Evolutionary conservation across 441 rosid genomes (phyloP).

Genomic region (Erodium moschatum): DNA sequence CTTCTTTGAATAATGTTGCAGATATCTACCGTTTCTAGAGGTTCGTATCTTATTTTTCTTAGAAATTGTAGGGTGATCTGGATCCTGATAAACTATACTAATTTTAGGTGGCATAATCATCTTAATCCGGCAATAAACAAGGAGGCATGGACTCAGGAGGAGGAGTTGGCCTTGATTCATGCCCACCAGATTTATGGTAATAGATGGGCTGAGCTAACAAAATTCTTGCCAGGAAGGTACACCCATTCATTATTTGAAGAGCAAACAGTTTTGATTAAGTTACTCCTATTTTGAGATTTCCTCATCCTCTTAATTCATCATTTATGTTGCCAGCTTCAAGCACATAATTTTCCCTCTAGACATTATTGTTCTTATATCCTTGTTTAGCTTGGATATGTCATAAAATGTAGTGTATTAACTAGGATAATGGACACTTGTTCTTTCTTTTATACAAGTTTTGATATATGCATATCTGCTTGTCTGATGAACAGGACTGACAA

Average conservation of each 20-base stretch:
- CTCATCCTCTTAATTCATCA: neutral
- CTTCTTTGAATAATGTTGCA: neutral
- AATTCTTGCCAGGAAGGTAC: conserved; percentile 98
- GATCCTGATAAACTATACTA: neutral
- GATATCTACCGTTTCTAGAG: neutral
- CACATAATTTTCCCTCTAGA: neutral
- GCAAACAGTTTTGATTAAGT: neutral
- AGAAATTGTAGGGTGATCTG: conserved; percentile 2
- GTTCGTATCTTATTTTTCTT: neutral
- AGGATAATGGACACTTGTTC: neutral
- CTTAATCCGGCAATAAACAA: conserved; percentile 90
- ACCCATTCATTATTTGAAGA: conserved; percentile 18
- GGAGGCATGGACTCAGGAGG: conserved; percentile 99
- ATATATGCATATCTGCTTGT: conserved; percentile 18
- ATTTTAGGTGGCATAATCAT: conserved; percentile 85
- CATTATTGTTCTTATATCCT: neutral
- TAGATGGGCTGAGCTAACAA: conserved; percentile 96
- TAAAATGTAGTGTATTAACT: neutral
- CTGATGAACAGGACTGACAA: conserved; percentile 84
- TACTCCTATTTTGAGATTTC: neutral
- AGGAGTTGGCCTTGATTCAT: conserved; percentile 88
- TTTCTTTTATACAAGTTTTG: neutral
- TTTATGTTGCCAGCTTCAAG: neutral
- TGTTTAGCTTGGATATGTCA: neutral
- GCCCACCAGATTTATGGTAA: conserved; percentile 95